Evolutionary conservation across 805 yeast species (phyloP).

Genomic region (Tanozyma kutaoensis): DNA sequence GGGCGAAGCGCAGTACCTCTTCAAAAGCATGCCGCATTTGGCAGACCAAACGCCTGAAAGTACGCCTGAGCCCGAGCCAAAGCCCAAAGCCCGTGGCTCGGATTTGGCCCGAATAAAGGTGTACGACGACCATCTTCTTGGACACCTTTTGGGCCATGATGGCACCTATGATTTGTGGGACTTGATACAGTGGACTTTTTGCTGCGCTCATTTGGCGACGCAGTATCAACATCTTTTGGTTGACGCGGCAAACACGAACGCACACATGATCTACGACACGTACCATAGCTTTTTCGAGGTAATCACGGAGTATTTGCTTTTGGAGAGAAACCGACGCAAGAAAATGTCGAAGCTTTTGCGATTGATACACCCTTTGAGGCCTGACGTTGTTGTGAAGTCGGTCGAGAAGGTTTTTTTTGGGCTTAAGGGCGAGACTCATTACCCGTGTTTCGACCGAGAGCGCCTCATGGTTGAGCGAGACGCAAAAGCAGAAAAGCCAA

Average conservation of each 20-base stretch:
- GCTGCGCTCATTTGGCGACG: constrained; percentile 18
- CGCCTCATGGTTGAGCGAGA: too few relatives aligned
- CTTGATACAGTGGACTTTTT: constrained; percentile 20
- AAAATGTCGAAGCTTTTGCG: too few relatives aligned
- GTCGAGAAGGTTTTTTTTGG: too few relatives aligned
- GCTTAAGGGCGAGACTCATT: too few relatives aligned
- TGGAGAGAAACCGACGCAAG: too few relatives aligned
- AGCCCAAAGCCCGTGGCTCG: too few relatives aligned
- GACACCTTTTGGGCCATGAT: constrained; percentile 11
- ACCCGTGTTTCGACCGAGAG: too few relatives aligned
- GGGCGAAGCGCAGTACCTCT: constrained; percentile 7
- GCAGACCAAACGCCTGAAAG: too few relatives aligned
- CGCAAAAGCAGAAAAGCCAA: too few relatives aligned
- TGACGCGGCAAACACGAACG: constrained; percentile 8
- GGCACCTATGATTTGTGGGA: constrained; percentile 15
- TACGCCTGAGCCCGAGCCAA: too few relatives aligned
- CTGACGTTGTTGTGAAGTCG: too few relatives aligned
- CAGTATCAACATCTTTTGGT: constrained; percentile 7
- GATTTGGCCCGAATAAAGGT: constrained; percentile 8
- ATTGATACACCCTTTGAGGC: too few relatives aligned
- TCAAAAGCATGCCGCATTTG: constrained; percentile 8
- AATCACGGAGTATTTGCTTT: constrained; percentile 11
- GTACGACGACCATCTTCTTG: constrained; percentile 18
- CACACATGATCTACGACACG: constrained; percentile 12
- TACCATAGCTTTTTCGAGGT: constrained; percentile 9